phyloP scores from a whole-genome alignment of 495 filamentous ascomycete genomes.

The Podospora anserina region DNA sequence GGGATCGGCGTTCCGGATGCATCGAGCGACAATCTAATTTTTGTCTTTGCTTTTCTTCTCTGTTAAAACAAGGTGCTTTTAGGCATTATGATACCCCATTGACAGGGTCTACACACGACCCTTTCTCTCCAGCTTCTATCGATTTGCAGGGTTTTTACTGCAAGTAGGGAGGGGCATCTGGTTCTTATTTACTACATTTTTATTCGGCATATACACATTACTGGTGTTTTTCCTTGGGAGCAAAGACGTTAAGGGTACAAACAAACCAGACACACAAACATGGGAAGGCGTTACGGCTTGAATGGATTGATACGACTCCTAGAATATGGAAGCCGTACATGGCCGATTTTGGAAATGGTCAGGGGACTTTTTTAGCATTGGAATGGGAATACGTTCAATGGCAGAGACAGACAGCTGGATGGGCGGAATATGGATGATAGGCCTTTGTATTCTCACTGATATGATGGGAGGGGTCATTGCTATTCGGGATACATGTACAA shows the following conservation, averaged over 20 bases:
- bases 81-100: slow-evolving; percentile 10
- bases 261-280: not conserved
- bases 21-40: slow-evolving; percentile 3
- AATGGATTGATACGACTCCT: not conserved
- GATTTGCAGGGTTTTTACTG: not conserved
- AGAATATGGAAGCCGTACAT: not conserved
- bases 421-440: not conserved
- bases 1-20: slow-evolving; percentile 2
- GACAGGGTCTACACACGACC: not conserved
- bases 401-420: not conserved
- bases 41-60: too few relatives aligned
- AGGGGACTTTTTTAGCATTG: not conserved
- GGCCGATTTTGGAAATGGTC: not conserved
- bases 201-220: not conserved
- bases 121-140: not conserved
- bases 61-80: not conserved
- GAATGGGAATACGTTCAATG: not conserved
- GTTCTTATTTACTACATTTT: not conserved
- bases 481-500: not conserved
- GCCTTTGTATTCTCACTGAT: not conserved
- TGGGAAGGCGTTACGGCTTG: not conserved
- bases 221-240: not conserved
- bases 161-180: not conserved
- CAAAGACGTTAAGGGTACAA: not conserved
- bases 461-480: not conserved